phyloP scores from a whole-genome alignment of 2,329 filamentous ascomycete genomes.

The Colletotrichum aenigma region DNA sequence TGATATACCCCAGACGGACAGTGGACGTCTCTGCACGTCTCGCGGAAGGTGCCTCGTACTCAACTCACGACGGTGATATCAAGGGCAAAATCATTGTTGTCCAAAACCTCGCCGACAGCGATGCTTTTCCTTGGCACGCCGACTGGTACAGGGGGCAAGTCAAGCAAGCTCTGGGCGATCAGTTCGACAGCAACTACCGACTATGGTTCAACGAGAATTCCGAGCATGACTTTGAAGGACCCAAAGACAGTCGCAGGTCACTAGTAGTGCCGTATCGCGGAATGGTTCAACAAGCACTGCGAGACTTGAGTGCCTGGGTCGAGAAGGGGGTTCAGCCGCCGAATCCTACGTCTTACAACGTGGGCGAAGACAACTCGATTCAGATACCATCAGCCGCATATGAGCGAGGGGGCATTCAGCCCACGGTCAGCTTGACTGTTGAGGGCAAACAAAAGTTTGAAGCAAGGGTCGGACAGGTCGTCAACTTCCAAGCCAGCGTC shows the following conservation, averaged over 20 bases:
- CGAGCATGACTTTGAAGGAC: conserved; percentile 20
- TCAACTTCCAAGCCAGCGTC: neutral
- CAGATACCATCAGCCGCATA: neutral
- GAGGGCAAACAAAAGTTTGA: neutral
- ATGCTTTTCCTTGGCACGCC: conserved; percentile 27
- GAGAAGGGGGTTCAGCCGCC: conserved; percentile 18
- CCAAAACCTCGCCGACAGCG: conserved; percentile 23
- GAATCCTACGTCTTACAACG: neutral
- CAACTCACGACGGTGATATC: conserved; percentile 15
- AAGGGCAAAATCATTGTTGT: conserved; percentile 25
- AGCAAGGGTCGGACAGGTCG: neutral
- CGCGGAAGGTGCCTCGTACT: neutral
- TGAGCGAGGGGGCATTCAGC: conserved; percentile 24
- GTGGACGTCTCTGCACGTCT: neutral
- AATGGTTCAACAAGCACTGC: conserved; percentile 22
- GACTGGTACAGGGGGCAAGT: conserved; percentile 26
- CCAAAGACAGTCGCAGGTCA: neutral
- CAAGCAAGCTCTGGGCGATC: neutral
- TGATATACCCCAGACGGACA: conserved; percentile 16
- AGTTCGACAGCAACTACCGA: conserved; percentile 21
- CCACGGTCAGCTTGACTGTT: conserved; percentile 8
- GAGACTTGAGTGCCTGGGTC: conserved; percentile 23
- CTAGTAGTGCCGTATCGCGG: conserved; percentile 16
- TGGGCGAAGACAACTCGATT: conserved; percentile 17
- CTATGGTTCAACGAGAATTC: conserved; percentile 24